These are phyloP conservation scores for Gomphus bonarii DNA, from an alignment of 1,284 basidiomycete genomes.

Conservation along the genomic window DNA sequence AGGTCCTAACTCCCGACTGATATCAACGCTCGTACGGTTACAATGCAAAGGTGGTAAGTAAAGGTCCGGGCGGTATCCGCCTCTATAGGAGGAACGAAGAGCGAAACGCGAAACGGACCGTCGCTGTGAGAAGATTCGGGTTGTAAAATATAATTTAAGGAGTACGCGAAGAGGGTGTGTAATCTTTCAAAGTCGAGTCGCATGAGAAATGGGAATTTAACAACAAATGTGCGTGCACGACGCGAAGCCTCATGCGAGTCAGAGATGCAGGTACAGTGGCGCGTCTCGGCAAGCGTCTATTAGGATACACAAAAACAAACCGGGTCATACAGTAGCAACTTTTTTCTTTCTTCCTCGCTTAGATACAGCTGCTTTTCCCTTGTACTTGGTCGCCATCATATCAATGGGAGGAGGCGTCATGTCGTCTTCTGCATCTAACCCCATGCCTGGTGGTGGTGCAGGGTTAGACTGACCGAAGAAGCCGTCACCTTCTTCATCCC, in stretches of 20 bases:
- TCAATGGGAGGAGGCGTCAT: constrained; percentile 7
- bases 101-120: not conserved
- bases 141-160: not conserved
- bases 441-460: constrained; percentile 1
- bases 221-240: not conserved
- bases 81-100: not conserved
- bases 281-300: not conserved
- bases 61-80: not conserved
- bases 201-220: constrained; percentile 3
- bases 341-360: constrained; percentile 29
- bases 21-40: not conserved
- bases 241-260: constrained; percentile 7
- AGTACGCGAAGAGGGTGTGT: not conserved
- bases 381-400: not conserved
- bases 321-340: not conserved
- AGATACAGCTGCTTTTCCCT: constrained; percentile 13
- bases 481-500: constrained; percentile 77
- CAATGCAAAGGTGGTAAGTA: not conserved
- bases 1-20: not conserved
- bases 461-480: constrained; percentile 52
- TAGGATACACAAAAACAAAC: not conserved
- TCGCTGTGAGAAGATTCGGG: not conserved
- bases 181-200: not conserved
- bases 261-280: not conserved
- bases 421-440: constrained; percentile 7